Percentiles rank a stretch among this genome's conserved stretches.
Evolutionary conservation across 345 rosid species (phyloP).

Genomic region (Microthlaspi erraticum): DNA sequence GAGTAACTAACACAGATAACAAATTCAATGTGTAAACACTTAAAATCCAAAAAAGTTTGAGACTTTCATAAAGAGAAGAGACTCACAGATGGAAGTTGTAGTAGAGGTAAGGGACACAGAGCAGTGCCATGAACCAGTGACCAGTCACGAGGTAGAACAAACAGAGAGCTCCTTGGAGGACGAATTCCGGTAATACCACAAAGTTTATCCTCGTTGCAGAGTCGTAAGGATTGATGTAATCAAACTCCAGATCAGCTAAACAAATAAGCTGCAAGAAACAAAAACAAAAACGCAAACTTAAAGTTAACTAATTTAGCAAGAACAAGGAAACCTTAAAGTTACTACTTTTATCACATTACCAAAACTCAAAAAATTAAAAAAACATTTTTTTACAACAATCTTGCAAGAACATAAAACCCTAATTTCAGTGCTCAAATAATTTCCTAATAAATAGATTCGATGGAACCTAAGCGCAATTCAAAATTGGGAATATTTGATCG

Average conservation of each 20-base stretch:
- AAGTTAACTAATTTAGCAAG: neutral
- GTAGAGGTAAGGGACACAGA: slow-evolving; percentile 66
- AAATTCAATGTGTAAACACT: too few relatives aligned
- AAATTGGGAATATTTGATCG: slow-evolving; percentile 1
- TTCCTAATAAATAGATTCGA: neutral
- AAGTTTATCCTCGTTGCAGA: slow-evolving; percentile 71
- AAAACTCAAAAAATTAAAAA: slow-evolving; percentile 9
- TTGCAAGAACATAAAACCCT: slow-evolving; percentile 2
- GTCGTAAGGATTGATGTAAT: slow-evolving; percentile 79
- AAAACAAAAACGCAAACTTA: neutral
- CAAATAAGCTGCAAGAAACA: slow-evolving; percentile 63
- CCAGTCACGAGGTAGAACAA: slow-evolving; percentile 62
- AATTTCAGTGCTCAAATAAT: neutral
- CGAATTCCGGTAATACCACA: slow-evolving; percentile 64
- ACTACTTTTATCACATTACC: slow-evolving; percentile 12
- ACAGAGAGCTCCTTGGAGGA: slow-evolving; percentile 57
- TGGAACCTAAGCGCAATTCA: slow-evolving; percentile 2
- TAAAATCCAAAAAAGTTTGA: too few relatives aligned
- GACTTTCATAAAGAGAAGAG: neutral
- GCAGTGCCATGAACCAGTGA: slow-evolving; percentile 71
- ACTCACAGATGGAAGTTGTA: slow-evolving; percentile 73
- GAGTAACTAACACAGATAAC: slow-evolving; percentile 58
- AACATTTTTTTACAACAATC: too few relatives aligned
- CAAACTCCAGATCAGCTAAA: slow-evolving; percentile 80
- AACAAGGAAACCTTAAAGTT: slow-evolving; percentile 14